Evolutionary conservation across 331 rosid species (phyloP).

Genomic region (Rhamnella rubrinervis): DNA sequence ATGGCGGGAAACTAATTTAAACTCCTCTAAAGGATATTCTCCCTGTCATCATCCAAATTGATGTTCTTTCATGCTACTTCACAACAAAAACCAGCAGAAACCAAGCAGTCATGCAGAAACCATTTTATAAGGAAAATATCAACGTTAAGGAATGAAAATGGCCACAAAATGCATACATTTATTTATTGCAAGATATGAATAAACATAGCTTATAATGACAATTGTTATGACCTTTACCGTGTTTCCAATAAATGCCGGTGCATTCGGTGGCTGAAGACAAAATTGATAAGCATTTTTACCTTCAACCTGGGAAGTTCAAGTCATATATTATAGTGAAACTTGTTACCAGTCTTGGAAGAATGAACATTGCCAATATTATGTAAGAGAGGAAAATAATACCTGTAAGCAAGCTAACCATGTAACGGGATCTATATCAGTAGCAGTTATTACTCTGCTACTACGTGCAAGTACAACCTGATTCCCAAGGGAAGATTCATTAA

Average conservation of each 20-base stretch:
- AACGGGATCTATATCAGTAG: slow-evolving; percentile 66
- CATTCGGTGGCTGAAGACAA: slow-evolving; percentile 85
- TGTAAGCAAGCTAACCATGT: slow-evolving; percentile 76
- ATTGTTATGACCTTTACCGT: slow-evolving; percentile 54
- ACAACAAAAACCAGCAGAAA: background rate
- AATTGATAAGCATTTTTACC: slow-evolving; percentile 80
- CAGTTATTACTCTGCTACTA: slow-evolving; percentile 77
- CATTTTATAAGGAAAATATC: background rate
- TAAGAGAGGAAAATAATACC: slow-evolving; percentile 42
- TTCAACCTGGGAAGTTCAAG: slow-evolving; percentile 56
- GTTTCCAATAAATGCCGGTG: slow-evolving; percentile 86
- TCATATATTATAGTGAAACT: slow-evolving; percentile 17
- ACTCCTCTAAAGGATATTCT: background rate
- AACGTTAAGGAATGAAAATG: background rate
- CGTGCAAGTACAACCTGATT: slow-evolving; percentile 93
- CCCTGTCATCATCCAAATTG: background rate
- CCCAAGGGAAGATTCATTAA: slow-evolving; percentile 17
- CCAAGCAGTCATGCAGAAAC: background rate
- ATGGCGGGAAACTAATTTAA: background rate
- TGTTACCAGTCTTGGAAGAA: background rate
- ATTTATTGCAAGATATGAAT: background rate
- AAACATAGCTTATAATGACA: background rate
- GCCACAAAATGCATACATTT: background rate
- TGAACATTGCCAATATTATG: background rate
- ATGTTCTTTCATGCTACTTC: background rate